Base-by-base conservation (phyloP, 1,139 yeast genomes). In the Geotrichum phurueaensis region DNA sequence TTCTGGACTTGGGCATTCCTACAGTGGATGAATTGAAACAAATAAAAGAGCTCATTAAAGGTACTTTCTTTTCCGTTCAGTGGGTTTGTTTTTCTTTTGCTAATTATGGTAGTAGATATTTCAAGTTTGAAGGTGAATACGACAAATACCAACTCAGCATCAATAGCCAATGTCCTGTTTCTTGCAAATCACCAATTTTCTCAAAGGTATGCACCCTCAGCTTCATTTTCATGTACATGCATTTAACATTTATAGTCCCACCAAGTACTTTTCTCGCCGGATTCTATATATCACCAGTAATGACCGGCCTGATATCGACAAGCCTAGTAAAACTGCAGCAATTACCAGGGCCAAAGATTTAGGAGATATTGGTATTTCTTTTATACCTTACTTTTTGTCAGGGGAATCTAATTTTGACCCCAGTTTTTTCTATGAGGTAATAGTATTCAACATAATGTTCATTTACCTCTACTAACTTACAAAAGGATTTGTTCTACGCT, bases 271-370 rank as follows among this genome's bases (percentile, higher is more conserved):
- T 36, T 64, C 68, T 15, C 67, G 75, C 39, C 64, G 78, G 60
- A 69, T 85, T 1, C 79, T 85, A 61, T 66, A 84, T n/a, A 80
- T 86, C 64, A 84, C 89, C 0, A 84, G 84, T 67, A 79, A 83
- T 65, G 88, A 84, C 64, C 69, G 71, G 36, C 90, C 90, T 0
- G 74, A 77, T 63, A 69, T 72, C 0, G 65, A 71, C 0, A 70
- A 71, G 15, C 70, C 71, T 10, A 76, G 75, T 59, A 71, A 73
- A 39, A 74, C 82, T 7, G 72, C 63, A 15, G 71, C 90, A 20
- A 81, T 86, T 68, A 82, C 82, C 23, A 77, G 86, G 4, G 79
- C 88, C 31, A 79, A 81, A 56, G 96, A 89, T 71, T 60, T 69
- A 57, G 68, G 61, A 4, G 33, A 51, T 36, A 36, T 54, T 22